phyloP scores from a whole-genome alignment of 495 filamentous ascomycete species.

The Xylaria telfairii region DNA sequence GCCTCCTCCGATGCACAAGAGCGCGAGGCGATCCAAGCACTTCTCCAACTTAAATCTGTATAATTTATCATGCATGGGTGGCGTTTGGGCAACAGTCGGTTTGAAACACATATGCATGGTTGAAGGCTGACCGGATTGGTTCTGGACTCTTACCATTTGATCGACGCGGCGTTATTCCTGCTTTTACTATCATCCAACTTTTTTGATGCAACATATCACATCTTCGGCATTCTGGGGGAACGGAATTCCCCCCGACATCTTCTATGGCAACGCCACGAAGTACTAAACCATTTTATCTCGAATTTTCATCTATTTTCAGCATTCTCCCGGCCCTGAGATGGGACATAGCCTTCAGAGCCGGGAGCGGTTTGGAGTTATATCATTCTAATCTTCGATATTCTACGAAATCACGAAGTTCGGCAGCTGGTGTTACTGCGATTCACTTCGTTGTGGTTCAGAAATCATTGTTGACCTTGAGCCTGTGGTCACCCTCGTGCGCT shows the following conservation, averaged over 20 bases:
- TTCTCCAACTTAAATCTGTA: slow-evolving; percentile 85
- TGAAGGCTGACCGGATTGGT: slow-evolving; percentile 35
- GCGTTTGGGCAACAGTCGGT: slow-evolving; percentile 46
- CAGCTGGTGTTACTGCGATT: slow-evolving; percentile 28
- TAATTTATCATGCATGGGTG: slow-evolving; percentile 63
- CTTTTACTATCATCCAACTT: slow-evolving; percentile 34
- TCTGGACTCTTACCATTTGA: slow-evolving; percentile 33
- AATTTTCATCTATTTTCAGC: slow-evolving; percentile 24
- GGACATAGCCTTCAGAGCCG: slow-evolving; percentile 33
- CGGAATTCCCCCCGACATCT: slow-evolving; percentile 27
- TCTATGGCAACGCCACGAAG: slow-evolving; percentile 22
- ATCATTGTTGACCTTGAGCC: slow-evolving; percentile 37
- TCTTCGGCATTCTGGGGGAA: slow-evolving; percentile 30
- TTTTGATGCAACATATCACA: slow-evolving; percentile 30
- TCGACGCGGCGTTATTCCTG: slow-evolving; percentile 33
- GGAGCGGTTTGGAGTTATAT: slow-evolving; percentile 41
- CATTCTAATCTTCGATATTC: slow-evolving; percentile 31
- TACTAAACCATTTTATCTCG: slow-evolving; percentile 23
- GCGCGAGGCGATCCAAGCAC: slow-evolving; percentile 82
- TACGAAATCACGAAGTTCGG: slow-evolving; percentile 37
- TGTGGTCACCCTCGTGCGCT: slow-evolving; percentile 36
- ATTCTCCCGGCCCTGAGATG: slow-evolving; percentile 34
- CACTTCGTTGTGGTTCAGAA: slow-evolving; percentile 20
- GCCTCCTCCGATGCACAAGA: slow-evolving; percentile 69
- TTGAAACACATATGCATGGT: slow-evolving; percentile 35